Evolutionary conservation across 345 rosid genomes (phyloP).

Genomic region (Anastatica hierochuntica): DNA sequence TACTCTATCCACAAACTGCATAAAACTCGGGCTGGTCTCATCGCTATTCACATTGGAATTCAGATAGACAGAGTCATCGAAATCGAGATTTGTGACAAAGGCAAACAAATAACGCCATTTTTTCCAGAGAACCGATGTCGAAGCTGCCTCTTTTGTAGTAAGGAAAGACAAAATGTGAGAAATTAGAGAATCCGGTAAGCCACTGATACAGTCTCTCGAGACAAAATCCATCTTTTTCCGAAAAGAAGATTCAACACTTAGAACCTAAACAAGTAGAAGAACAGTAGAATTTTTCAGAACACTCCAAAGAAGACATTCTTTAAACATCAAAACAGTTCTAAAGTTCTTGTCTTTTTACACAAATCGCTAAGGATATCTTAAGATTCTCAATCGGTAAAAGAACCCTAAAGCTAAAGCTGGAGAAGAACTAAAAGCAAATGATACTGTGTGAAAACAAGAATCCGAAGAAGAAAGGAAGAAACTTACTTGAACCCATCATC

Average conservation of each 20-base stretch:
- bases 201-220: constrained; percentile 2
- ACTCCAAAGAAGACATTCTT: neutral
- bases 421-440: too few relatives aligned
- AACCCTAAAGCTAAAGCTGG: too few relatives aligned
- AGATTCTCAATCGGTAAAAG: too few relatives aligned
- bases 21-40: neutral
- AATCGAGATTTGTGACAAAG: constrained; percentile 3
- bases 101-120: constrained; percentile 10
- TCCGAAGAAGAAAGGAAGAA: too few relatives aligned
- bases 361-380: too few relatives aligned
- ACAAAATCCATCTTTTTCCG: neutral
- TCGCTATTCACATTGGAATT: neutral
- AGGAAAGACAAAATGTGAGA: constrained; percentile 12
- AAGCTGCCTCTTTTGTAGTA: constrained; percentile 14
- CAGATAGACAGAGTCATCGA: neutral
- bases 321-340: constrained; percentile 1
- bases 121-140: constrained; percentile 6
- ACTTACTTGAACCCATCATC: too few relatives aligned
- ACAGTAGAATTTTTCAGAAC: neutral
- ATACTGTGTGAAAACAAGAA: too few relatives aligned
- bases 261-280: neutral
- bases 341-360: neutral
- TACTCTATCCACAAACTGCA: constrained; percentile 6
- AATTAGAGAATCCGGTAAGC: constrained; percentile 1
- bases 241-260: neutral